These are phyloP conservation scores for Fusarium sp. DNA, from an alignment of 2,329 filamentous ascomycete genomes.

Conservation along the genomic window DNA sequence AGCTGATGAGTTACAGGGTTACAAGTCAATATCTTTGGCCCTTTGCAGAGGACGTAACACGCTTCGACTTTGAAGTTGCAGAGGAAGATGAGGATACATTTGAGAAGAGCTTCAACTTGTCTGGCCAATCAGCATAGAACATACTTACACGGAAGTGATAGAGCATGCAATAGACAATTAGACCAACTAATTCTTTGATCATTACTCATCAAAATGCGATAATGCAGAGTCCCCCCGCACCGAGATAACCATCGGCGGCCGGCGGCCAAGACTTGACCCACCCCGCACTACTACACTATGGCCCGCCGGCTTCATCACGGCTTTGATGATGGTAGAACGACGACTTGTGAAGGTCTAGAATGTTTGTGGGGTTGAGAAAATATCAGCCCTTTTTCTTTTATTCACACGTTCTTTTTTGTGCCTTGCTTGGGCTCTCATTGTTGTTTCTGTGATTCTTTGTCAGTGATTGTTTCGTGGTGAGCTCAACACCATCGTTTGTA, in stretches of 20 bases:
- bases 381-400: background rate
- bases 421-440: background rate
- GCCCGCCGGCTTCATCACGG: slow-evolving; percentile 11
- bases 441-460: background rate
- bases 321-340: slow-evolving; percentile 3
- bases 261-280: slow-evolving; percentile 19
- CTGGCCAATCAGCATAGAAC: background rate
- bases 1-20: slow-evolving; percentile 53
- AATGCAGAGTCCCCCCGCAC: slow-evolving; percentile 9
- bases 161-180: background rate
- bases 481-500: background rate
- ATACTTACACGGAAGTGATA: background rate
- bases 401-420: background rate
- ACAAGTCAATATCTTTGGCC: slow-evolving; percentile 64
- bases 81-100: slow-evolving; percentile 51
- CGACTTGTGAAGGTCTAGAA: slow-evolving; percentile 3
- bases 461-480: background rate
- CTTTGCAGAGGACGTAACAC: slow-evolving; percentile 63
- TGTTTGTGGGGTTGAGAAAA: background rate
- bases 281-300: background rate
- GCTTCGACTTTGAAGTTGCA: slow-evolving; percentile 67
- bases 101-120: slow-evolving; percentile 26
- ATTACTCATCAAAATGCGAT: slow-evolving; percentile 10
- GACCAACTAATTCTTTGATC: background rate
- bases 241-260: slow-evolving; percentile 8